Evolutionary conservation across 345 rosid genomes (phyloP).

Genomic region (Camelina hispida): DNA sequence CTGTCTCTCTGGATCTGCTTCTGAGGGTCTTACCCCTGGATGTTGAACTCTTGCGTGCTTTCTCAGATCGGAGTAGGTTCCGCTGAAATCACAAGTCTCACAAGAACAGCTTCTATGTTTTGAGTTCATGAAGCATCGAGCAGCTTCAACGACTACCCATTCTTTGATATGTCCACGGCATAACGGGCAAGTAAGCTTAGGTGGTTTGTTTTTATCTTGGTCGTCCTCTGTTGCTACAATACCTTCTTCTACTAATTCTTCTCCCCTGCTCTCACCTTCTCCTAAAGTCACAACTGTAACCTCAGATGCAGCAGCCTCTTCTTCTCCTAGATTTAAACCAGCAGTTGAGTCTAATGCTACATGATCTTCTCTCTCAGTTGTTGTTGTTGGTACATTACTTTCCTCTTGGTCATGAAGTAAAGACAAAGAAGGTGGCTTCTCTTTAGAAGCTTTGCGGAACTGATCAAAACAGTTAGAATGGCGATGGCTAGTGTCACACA

Average conservation of each 20-base stretch:
- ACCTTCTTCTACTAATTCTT: slow-evolving; percentile 7
- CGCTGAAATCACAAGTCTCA: slow-evolving; percentile 78
- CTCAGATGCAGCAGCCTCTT: slow-evolving; percentile 31
- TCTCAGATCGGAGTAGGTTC: slow-evolving; percentile 82
- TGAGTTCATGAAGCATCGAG: slow-evolving; percentile 83
- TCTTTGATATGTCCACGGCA: slow-evolving; percentile 88
- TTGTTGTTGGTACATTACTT: slow-evolving; percentile 20
- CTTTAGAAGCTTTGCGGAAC: slow-evolving; percentile 69
- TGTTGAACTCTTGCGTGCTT: slow-evolving; percentile 89
- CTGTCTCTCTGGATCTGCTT: slow-evolving; percentile 88
- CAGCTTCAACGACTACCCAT: slow-evolving; percentile 74
- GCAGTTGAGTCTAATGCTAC: slow-evolving; percentile 43
- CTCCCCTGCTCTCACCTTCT: slow-evolving; percentile 21
- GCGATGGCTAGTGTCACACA: slow-evolving; percentile 98
- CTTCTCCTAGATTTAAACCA: slow-evolving; percentile 38
- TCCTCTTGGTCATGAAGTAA: slow-evolving; percentile 47
- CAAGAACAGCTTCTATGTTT: slow-evolving; percentile 86
- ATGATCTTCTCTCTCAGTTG: slow-evolving; percentile 10
- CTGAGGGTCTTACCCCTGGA: slow-evolving; percentile 88
- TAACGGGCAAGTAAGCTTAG: slow-evolving; percentile 77
- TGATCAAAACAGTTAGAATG: slow-evolving; percentile 97
- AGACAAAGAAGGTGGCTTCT: slow-evolving; percentile 39
- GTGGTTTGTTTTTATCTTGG: slow-evolving; percentile 48
- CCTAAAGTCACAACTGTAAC: slow-evolving; percentile 6
- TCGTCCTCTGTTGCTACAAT: slow-evolving; percentile 48